These are phyloP conservation scores for Ophiostoma ulmi DNA, from an alignment of 2,329 filamentous ascomycete genomes.

Conservation along the genomic window DNA sequence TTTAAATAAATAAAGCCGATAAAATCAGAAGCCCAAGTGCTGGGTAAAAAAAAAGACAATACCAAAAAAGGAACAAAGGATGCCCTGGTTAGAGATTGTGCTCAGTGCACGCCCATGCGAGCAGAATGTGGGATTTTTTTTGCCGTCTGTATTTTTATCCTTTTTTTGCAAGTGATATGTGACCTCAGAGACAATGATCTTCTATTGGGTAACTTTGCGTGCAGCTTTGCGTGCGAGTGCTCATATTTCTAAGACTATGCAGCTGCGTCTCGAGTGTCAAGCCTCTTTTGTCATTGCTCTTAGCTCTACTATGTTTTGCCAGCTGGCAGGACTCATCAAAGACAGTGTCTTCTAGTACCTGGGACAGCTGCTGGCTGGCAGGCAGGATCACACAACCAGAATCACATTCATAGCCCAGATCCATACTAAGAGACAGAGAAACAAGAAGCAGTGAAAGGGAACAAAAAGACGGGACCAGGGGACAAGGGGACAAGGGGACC, in stretches of 20 bases:
- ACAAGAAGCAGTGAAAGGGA: not conserved
- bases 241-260: not conserved
- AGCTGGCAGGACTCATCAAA: not conserved
- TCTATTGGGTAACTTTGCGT: constrained; percentile 1
- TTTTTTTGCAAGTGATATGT: not conserved
- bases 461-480: not conserved
- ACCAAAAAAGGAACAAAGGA: not conserved
- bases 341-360: not conserved
- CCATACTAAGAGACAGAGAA: not conserved
- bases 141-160: not conserved
- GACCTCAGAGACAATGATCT: not conserved
- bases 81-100: not conserved
- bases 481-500: no score
- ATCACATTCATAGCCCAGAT: not conserved
- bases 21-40: not conserved
- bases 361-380: not conserved
- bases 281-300: not conserved
- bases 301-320: not conserved
- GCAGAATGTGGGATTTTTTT: not conserved
- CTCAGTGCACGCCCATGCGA: not conserved
- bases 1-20: not conserved
- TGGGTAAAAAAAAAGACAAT: not conserved
- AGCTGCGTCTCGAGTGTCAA: not conserved
- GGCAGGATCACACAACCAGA: not conserved
- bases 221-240: not conserved